phyloP scores from a whole-genome alignment of 345 rosid species.

The Pistacia atlantica region DNA sequence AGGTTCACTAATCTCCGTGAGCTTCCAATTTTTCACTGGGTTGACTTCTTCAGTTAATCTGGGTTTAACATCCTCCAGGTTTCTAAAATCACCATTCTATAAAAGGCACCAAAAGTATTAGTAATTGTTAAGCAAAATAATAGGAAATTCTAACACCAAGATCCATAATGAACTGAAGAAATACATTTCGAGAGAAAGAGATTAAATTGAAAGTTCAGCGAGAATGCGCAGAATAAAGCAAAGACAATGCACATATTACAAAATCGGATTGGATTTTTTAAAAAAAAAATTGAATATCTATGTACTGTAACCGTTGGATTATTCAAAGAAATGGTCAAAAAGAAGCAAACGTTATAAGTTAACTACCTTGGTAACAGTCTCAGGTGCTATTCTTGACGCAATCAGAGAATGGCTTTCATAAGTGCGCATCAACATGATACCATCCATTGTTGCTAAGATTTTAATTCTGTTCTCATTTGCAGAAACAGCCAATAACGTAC shows the following conservation, averaged over 20 bases:
- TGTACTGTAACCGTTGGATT: neutral
- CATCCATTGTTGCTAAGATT: constrained; percentile 42
- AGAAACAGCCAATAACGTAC: constrained; percentile 45
- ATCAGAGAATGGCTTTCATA: constrained; percentile 29
- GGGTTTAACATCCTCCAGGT: constrained; percentile 25
- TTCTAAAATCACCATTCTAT: constrained; percentile 38
- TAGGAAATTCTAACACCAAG: neutral
- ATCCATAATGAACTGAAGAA: neutral
- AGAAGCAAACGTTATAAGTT: neutral
- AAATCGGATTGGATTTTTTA: neutral
- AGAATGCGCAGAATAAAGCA: neutral
- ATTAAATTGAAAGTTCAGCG: neutral
- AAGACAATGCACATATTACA: neutral
- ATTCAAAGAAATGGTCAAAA: neutral
- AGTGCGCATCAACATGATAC: constrained; percentile 33
- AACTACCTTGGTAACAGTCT: constrained; percentile 10
- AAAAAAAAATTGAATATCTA: neutral
- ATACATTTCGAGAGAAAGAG: neutral
- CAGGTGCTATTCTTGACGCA: constrained; percentile 30
- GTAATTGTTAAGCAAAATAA: neutral
- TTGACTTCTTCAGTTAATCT: constrained; percentile 28
- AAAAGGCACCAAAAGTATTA: constrained; percentile 20
- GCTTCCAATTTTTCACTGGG: constrained; percentile 25
- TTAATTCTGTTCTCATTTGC: constrained; percentile 41
- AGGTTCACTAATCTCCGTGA: constrained; percentile 36